Base-by-base conservation (phyloP, 257 asterid species). In the Asclepias syriaca region DNA sequence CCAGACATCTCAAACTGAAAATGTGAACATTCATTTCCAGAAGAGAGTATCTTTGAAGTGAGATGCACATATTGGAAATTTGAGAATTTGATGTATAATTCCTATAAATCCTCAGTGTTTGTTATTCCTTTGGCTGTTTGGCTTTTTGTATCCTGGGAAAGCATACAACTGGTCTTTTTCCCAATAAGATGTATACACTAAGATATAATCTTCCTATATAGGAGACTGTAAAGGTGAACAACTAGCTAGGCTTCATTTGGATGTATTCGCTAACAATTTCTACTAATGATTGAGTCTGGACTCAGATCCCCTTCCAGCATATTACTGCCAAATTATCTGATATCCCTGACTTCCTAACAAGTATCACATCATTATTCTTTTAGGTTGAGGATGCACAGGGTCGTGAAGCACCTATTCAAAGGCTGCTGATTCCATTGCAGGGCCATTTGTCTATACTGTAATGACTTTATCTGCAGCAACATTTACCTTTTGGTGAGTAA, bases 381-480 rank as follows among this genome's bases (percentile, higher is more conserved):
- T n/a, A 94, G 99, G 96, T 94, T 74, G 99, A 94, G 85, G 99
- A 94, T 87, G 99, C 97, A 73, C 99, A 91, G 79, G 97, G 97
- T 70, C 96, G 97, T 72, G 99, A 94, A 89, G 99, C 99, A 75
- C 97, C 99, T 70, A 91, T 94, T 75, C 99, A 94, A 79, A 87
- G 99, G 86, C 96, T 94, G 99, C 99, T 51, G 99, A 94, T 88
- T 77, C 97, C 75, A 88, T 94, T 77, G 97, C 99, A 78, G 97
- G 99, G 21, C 99, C 96, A 58, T 94, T 94, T 84, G 99, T 94
- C 60, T 94, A 89, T 73, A 88, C 89, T 75, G 87, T 94, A 66
- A 91, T 94, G 97, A 88, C 99, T 57, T 80, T 94, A 78, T 91
- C 97, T 55, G 97, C 97, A 61, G 91, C 89, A 74, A 91, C 99